Percentiles rank a stretch among this genome's conserved stretches.
phyloP scores from a whole-genome alignment of 805 yeast genomes.

The Pichia cabralensis region DNA sequence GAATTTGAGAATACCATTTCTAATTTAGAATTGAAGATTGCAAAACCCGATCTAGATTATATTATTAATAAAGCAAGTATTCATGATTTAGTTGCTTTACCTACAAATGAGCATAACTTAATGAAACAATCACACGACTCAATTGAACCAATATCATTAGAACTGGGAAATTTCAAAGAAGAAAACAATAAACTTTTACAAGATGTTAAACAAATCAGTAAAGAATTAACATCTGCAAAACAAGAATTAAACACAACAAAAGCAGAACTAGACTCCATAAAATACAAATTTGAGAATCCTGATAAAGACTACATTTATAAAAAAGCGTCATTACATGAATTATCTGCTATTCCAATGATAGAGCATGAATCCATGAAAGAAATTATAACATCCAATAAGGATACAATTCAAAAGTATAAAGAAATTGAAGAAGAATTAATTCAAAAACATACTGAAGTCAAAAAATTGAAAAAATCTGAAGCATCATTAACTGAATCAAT shows the following conservation, averaged over 20 bases:
- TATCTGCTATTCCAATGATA: constrained; percentile 17
- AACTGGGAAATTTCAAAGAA: no score
- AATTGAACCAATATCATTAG: no score
- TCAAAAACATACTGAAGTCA: constrained; percentile 4
- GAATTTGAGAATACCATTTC: not conserved
- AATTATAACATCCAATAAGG: constrained; percentile 5
- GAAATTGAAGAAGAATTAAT: not conserved
- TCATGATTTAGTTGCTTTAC: no score
- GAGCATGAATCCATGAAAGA: constrained; percentile 13
- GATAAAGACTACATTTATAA: constrained; percentile 21
- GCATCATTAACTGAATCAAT: not conserved
- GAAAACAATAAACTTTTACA: no score
- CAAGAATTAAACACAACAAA: not conserved
- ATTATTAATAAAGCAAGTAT: not conserved
- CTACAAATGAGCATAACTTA: no score
- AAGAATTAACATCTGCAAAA: not conserved
- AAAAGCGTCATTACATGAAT: constrained; percentile 22
- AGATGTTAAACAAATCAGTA: no score
- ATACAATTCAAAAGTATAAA: not conserved
- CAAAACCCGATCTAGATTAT: constrained; percentile 9
- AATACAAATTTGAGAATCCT: constrained; percentile 21
- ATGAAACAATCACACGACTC: no score
- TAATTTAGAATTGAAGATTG: not conserved
- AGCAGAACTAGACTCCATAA: constrained; percentile 1
- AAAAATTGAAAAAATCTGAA: constrained; percentile 2